Evolutionary conservation across 495 filamentous ascomycete genomes (phyloP), one percentile per base, ranked within the genome.

Genomic region (Penicillium pancosmium): DNA sequence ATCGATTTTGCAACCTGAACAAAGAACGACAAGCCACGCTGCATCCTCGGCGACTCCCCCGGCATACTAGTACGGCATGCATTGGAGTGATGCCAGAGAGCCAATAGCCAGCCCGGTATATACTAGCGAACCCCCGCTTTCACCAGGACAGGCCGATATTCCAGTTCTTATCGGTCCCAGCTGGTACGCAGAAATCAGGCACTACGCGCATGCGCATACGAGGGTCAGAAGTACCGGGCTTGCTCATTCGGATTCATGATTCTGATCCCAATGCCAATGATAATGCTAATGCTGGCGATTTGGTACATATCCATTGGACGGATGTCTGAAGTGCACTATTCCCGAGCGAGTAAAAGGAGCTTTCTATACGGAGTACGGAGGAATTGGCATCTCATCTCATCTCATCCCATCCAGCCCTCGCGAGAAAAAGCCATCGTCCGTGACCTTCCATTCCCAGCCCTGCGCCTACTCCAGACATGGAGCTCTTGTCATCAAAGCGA

Each of bases 51-150:
- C 46, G 21, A 35, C 50, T 19, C 21, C 56, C 27, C 50, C 36
- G 50, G 19, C 40, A 54, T 64, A 23, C 23, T 23, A 23, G 23
- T 23, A 51, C 62, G 40, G 48, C 57, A 31, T 57, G 62, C 54
- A 63, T 59, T 38, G 15, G 11, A 38, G 15, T 12, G 2, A 12
- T 35, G 48, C 36, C 10, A 47, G 19, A 18, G 34, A 27, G 35
- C 63, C 60, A 66, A 66, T 63, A 40, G 43, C 13, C 11, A 44
- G 46, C 43, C 63, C 34, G 36, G 63, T 60, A 57, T 66, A 66
- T 66, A 62, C 44, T 50, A 54, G 43, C n/a, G 34, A 46, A 54
- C 27, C 21, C 27, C 46, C 25, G n/a, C 16, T 44, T 44, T 4
- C 40, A 27, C n/a, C 25, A 35, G 23, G 44, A 31, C 19, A 56